These are phyloP conservation scores for Passiflora organensis DNA, from an alignment of 345 rosid species.

Conservation along the genomic window DNA sequence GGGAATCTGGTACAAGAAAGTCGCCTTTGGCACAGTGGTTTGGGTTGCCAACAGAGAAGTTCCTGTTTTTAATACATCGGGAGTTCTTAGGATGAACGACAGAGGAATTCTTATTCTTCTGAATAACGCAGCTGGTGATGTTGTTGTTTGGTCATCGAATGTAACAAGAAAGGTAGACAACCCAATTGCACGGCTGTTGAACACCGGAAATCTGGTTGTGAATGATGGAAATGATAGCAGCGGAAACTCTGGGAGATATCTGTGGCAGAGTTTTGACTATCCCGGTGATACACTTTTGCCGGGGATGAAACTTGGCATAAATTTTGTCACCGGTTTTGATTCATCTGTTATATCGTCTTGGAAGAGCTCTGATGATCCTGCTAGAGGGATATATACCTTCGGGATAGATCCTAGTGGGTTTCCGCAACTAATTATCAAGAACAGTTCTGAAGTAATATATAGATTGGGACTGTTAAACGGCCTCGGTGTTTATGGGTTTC, in stretches of 20 bases:
- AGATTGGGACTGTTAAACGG: constrained; percentile 18
- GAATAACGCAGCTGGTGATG: constrained; percentile 1
- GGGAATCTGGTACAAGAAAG: constrained; percentile 14
- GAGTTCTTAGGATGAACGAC: neutral
- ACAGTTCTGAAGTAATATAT: neutral
- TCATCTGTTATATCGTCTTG: constrained; percentile 1
- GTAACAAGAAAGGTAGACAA: neutral
- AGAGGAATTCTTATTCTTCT: constrained; percentile 19
- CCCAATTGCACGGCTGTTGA: constrained; percentile 12
- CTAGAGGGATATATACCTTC: constrained; percentile 1
- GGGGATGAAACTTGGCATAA: constrained; percentile 14
- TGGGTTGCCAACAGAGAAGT: constrained; percentile 20
- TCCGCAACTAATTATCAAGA: constrained; percentile 6
- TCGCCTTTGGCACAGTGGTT: neutral
- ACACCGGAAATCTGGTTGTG: constrained; percentile 22
- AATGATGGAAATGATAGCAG: constrained; percentile 7
- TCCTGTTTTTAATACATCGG: constrained; percentile 6
- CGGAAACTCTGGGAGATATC: neutral
- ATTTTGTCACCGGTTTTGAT: constrained; percentile 1
- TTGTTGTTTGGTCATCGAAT: constrained; percentile 21
- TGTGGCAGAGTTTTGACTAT: no score
- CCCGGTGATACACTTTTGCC: constrained; percentile 14
- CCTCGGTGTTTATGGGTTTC: constrained; percentile 1
- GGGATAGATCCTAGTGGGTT: constrained; percentile 8
- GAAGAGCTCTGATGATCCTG: constrained; percentile 18